Conservation (phyloP, 352 stramenopile species). For the Globisporangium uncinulatum region DNA sequence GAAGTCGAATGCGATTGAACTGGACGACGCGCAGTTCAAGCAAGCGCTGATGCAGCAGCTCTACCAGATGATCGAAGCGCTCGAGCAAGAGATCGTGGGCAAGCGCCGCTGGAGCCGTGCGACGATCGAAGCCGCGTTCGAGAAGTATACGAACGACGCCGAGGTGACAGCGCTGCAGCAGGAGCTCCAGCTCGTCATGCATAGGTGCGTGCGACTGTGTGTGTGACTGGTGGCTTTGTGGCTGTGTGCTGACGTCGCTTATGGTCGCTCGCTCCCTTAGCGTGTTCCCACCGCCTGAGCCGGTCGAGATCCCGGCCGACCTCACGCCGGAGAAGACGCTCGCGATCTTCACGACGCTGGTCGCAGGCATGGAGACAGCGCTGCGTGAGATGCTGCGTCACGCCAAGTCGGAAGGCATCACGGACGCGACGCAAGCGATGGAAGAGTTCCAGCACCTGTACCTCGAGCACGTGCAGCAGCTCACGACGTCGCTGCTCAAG, state of each 20-base stretch:
- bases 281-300: slow-evolving; percentile 48
- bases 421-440: slow-evolving; percentile 58
- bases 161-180: slow-evolving; percentile 60
- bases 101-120: slow-evolving; percentile 57
- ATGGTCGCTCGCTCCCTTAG: slow-evolving; percentile 12
- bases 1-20: slow-evolving; percentile 58
- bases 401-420: slow-evolving; percentile 65
- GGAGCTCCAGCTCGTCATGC: slow-evolving; percentile 66
- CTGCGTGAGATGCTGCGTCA: slow-evolving; percentile 74
- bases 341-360: slow-evolving; percentile 56
- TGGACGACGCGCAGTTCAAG: slow-evolving; percentile 69
- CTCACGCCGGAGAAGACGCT: slow-evolving; percentile 67
- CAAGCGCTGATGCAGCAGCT: slow-evolving; percentile 67
- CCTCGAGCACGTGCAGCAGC: slow-evolving; percentile 66
- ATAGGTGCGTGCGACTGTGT: slow-evolving; percentile 24
- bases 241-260: background rate
- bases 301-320: slow-evolving; percentile 56
- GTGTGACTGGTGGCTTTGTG: background rate
- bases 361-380: slow-evolving; percentile 72
- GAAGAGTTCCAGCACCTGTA: slow-evolving; percentile 74
- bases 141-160: slow-evolving; percentile 52
- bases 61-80: slow-evolving; percentile 64
- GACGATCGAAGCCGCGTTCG: slow-evolving; percentile 53
- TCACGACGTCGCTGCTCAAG: slow-evolving; percentile 66
- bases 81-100: slow-evolving; percentile 60